phyloP scores from a whole-genome alignment of 441 rosid genomes.

The Corymbia calophylla region DNA sequence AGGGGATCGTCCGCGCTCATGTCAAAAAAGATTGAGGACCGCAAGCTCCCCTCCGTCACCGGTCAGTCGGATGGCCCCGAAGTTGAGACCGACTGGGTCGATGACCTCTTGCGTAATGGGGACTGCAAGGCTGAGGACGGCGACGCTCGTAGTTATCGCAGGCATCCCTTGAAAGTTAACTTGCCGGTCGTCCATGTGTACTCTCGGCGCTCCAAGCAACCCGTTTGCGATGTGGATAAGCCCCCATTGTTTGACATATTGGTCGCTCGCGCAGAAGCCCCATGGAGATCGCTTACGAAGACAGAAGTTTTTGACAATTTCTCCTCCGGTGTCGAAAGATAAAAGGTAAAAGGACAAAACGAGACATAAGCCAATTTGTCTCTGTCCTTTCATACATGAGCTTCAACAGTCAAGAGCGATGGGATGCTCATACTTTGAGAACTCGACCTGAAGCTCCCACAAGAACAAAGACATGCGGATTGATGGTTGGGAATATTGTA shows the following conservation, averaged over 20 bases:
- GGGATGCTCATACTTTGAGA: constrained; percentile 67
- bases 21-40: constrained; percentile 62
- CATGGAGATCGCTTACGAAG: neutral
- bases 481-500: neutral
- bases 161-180: neutral
- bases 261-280: constrained; percentile 6
- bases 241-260: constrained; percentile 23
- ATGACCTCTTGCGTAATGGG: too few species aligned
- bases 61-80: neutral
- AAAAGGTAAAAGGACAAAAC: neutral
- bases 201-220: constrained; percentile 42
- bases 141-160: neutral
- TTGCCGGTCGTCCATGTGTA: constrained; percentile 43
- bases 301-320: neutral
- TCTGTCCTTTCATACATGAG: constrained; percentile 35
- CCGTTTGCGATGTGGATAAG: neutral
- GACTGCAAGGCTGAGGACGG: too few species aligned
- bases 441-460: constrained; percentile 71
- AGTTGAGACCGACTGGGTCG: neutral
- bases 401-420: constrained; percentile 77
- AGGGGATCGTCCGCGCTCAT: constrained; percentile 50
- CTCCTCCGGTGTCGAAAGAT: neutral
- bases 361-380: neutral
- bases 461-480: neutral
- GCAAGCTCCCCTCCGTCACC: constrained; percentile 17